These are phyloP conservation scores for Ligustrum vulgare DNA, from an alignment of 257 asterid genomes.

Conservation along the genomic window DNA sequence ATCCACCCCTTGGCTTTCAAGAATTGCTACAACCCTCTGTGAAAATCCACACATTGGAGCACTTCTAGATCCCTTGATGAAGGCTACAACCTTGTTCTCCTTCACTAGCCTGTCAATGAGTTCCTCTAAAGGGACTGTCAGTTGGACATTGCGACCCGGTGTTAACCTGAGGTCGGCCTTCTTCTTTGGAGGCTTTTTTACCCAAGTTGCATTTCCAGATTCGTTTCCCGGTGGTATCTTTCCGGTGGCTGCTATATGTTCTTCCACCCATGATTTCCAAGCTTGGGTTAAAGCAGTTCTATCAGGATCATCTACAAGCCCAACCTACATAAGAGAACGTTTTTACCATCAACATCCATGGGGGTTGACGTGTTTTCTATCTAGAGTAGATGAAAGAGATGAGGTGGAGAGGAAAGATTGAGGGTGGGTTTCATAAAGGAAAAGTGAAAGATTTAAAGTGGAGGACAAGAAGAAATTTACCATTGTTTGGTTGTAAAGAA, in stretches of 20 bases:
- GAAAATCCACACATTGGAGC: conserved; percentile 89
- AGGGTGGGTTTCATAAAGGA: background rate
- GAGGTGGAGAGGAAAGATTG: background rate
- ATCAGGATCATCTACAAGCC: conserved; percentile 68
- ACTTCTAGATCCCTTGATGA: conserved; percentile 86
- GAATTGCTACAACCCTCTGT: conserved; percentile 68
- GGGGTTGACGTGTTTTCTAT: background rate
- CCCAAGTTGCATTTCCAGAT: conserved; percentile 83
- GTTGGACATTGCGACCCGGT: conserved; percentile 75
- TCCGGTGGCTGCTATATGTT: conserved; percentile 72
- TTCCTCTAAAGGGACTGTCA: conserved; percentile 74
- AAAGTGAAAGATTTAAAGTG: background rate
- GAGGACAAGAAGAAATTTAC: background rate
- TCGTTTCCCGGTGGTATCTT: conserved; percentile 92
- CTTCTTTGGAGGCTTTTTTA: conserved; percentile 67
- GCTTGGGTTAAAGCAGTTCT: conserved; percentile 69
- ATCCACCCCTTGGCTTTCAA: conserved; percentile 75
- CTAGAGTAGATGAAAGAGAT: background rate
- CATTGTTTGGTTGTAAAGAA: background rate
- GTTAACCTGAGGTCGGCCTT: conserved; percentile 84
- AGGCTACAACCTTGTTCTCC: conserved; percentile 87
- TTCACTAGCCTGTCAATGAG: conserved; percentile 79
- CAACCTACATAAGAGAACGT: conserved; percentile 44
- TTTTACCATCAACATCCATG: background rate
- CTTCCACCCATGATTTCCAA: conserved; percentile 98